phyloP scores from a whole-genome alignment of 495 filamentous ascomycete species.

The Talaromyces adpressus region DNA sequence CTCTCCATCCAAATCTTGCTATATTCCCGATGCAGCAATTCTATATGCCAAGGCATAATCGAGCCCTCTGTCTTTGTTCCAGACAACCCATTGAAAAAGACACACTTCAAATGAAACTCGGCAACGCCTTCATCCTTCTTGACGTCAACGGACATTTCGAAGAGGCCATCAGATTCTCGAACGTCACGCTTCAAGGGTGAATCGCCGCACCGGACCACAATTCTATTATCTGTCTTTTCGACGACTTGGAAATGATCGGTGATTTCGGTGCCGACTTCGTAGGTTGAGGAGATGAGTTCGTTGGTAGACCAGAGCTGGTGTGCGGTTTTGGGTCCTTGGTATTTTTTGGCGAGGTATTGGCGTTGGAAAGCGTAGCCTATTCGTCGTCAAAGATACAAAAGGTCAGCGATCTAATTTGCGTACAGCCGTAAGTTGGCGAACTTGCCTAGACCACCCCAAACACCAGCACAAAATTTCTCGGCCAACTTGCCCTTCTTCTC shows the following conservation, averaged over 20 bases:
- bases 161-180: constrained; percentile 59
- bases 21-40: constrained; percentile 58
- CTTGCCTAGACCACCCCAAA: constrained; percentile 59
- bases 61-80: constrained; percentile 33
- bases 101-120: constrained; percentile 62
- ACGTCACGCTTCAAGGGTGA: constrained; percentile 50
- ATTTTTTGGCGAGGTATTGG: constrained; percentile 53
- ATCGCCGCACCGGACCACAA: constrained; percentile 61
- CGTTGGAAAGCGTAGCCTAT: constrained; percentile 60
- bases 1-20: constrained; percentile 56
- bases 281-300: constrained; percentile 46
- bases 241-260: constrained; percentile 76
- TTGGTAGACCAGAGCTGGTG: constrained; percentile 54
- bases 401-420: background rate
- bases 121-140: constrained; percentile 52
- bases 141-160: constrained; percentile 58
- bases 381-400: background rate
- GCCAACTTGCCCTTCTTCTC: constrained; percentile 53
- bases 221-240: constrained; percentile 52
- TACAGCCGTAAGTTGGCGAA: too few relatives aligned
- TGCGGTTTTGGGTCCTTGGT: constrained; percentile 52
- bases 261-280: constrained; percentile 56
- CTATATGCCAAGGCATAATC: constrained; percentile 49
- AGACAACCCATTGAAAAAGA: constrained; percentile 49
- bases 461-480: constrained; percentile 56